Base-by-base conservation (phyloP, 306 rosid species). In the Fagus crenata region DNA sequence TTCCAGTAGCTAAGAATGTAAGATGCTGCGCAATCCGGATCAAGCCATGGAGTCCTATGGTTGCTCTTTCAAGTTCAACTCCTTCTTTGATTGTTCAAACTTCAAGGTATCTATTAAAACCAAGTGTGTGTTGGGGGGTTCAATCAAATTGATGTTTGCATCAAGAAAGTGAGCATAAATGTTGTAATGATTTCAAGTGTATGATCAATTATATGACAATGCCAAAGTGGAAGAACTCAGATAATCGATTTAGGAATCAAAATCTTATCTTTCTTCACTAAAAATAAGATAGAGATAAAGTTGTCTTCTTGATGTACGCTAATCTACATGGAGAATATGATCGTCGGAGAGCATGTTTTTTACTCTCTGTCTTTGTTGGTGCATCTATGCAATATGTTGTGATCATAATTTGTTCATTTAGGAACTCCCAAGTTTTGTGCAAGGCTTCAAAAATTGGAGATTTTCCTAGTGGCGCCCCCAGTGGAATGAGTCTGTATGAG, bases 381-480 rank as follows among this genome's bases (percentile, higher is more conserved):
- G 11, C 28, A 53, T 42, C 49, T 81, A 53, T 49, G 13, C 67
- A n/a, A 77, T 79, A 51, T 72, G 18, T 28, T 37, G 60, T 42
- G 67, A 56, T 53, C 42, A 59, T 67, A 58, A 41, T 67, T 70
- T 70, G 67, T 73, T 70, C 69, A 37, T 61, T 76, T 69, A 89
- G 97, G 88, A 86, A 79, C 31, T 69, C 88, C 43, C 87, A 81
- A 82, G 36, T 90, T 81, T 69, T 86, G 37, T 88, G 93, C 91
- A 85, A 85, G 70, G 87, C 97, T 68, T 42, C 89, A 40, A 65
- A 85, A 73, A 81, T 89, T 53, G 96, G 98, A 77, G 85, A 90
- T 64, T 61, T 81, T 74, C 92, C 96, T 49, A 74, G 79, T 73
- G 83, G 73, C 74, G 15, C 87, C 65, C 40, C 85, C 0, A 78